Conservation (phyloP, 257 asterid genomes). For the Striga asiatica region DNA sequence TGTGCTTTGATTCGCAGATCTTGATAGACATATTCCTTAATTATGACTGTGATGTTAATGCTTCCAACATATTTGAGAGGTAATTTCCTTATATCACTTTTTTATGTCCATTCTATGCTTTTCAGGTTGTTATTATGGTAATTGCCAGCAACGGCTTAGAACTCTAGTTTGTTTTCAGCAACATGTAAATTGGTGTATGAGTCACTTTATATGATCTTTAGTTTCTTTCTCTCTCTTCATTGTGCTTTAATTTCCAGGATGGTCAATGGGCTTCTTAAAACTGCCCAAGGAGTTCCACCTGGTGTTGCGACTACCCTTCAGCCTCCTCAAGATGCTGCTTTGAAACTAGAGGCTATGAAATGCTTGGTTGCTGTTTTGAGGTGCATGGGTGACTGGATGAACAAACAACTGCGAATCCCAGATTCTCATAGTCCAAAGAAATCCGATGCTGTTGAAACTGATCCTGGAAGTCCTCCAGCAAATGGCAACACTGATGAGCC, state of each 20-base stretch:
- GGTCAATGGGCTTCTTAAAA: slow-evolving; percentile 98
- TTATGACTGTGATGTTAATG: slow-evolving; percentile 98
- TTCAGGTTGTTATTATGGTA: slow-evolving; percentile 10
- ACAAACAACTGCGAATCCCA: slow-evolving; percentile 85
- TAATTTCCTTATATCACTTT: slow-evolving; percentile 21
- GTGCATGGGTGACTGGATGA: slow-evolving; percentile 99
- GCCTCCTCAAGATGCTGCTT: slow-evolving; percentile 74
- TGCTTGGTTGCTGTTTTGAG: slow-evolving; percentile 79
- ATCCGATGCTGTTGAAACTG: slow-evolving; percentile 52
- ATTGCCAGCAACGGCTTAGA: slow-evolving; percentile 1
- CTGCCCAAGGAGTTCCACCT: slow-evolving; percentile 98
- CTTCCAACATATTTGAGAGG: slow-evolving; percentile 99
- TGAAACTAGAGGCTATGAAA: slow-evolving; percentile 94
- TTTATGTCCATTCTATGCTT: slow-evolving; percentile 8
- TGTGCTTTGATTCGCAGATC: slow-evolving; percentile 85
- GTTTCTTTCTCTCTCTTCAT: slow-evolving; percentile 9
- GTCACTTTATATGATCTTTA: slow-evolving; percentile 7
- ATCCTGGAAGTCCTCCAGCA: slow-evolving; percentile 44
- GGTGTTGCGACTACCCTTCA: slow-evolving; percentile 68
- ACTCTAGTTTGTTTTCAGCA: not conserved
- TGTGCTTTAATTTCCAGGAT: slow-evolving; percentile 39
- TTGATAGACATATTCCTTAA: slow-evolving; percentile 95
- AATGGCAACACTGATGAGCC: slow-evolving; percentile 76
- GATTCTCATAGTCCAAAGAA: slow-evolving; percentile 62
- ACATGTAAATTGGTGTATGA: not conserved